Conservation (phyloP, 176 grass and related monocot genomes). For the Carex myosuroides region DNA sequence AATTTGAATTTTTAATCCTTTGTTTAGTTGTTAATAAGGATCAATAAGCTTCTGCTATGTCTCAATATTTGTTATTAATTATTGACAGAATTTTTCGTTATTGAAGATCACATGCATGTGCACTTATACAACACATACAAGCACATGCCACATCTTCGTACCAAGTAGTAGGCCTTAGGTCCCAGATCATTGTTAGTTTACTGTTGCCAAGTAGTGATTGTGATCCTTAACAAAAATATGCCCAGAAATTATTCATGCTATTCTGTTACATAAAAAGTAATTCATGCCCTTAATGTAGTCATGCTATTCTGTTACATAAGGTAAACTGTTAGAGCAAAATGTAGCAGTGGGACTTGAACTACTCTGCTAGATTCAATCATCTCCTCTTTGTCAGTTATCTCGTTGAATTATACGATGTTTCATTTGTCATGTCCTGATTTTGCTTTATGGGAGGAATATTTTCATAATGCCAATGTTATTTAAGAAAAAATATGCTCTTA, state of each 20-base stretch:
- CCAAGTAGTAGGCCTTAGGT: background rate
- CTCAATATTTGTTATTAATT: background rate
- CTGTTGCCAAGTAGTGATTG: background rate
- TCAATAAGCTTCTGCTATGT: background rate
- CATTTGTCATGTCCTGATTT: background rate
- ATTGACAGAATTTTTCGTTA: background rate
- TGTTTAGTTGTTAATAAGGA: background rate
- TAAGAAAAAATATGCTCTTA: background rate
- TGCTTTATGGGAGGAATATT: background rate
- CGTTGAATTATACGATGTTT: background rate
- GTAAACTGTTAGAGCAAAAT: background rate
- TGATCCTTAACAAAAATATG: background rate
- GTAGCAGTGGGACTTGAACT: background rate
- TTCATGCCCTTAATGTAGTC: background rate
- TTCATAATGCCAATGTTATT: background rate
- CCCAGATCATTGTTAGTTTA: constrained; percentile 2
- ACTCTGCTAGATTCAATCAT: background rate
- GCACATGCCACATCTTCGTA: background rate
- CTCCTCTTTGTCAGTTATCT: background rate
- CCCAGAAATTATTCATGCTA: background rate
- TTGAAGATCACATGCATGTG: background rate
- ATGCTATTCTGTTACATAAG: background rate
- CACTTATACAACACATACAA: background rate
- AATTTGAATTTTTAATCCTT: background rate
- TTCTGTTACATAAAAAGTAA: background rate